These are phyloP conservation scores for Chenopodium album DNA, from an alignment of 148 eudicot genomes.

Conservation along the genomic window DNA sequence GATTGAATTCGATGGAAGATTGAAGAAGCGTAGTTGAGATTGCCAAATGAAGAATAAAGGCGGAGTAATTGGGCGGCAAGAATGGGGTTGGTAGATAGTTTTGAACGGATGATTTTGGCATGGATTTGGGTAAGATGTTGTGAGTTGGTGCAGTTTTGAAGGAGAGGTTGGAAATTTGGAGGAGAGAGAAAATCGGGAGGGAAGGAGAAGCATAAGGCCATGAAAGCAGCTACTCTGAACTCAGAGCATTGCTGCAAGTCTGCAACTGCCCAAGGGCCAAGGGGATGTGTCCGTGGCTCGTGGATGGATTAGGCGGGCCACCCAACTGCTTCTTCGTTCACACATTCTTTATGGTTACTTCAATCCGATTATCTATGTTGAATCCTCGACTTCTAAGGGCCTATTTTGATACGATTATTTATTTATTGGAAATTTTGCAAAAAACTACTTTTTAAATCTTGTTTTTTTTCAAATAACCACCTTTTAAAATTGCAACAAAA, in stretches of 20 bases:
- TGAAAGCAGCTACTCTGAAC: conserved; percentile 6
- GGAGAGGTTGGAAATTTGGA: conserved; percentile 33
- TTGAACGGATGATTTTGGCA: conserved; percentile 41
- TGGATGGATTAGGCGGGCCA: conserved; percentile 17
- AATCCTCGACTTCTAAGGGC: too few relatives aligned
- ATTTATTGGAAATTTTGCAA: too few relatives aligned
- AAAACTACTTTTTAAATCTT: too few relatives aligned
- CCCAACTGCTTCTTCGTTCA: neutral
- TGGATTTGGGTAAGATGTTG: conserved; percentile 60
- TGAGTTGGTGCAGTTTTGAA: conserved; percentile 37
- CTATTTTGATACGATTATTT: too few relatives aligned
- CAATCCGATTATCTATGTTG: too few relatives aligned
- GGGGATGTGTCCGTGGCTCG: neutral
- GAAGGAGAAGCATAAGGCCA: conserved; percentile 29
- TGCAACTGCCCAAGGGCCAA: neutral
- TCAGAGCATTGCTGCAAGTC: neutral
- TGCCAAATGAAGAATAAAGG: conserved; percentile 37
- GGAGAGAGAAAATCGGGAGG: conserved; percentile 16
- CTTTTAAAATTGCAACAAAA: too few relatives aligned
- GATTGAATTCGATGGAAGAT: conserved; percentile 37
- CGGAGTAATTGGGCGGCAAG: conserved; percentile 37
- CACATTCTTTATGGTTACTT: neutral
- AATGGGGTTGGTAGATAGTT: conserved; percentile 28
- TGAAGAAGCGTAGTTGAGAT: conserved; percentile 39
- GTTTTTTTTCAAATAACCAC: too few relatives aligned